Evolutionary conservation across 495 filamentous ascomycete species (phyloP), one percentile per base, ranked within the genome.

Genomic region (Tuber borchii): DNA sequence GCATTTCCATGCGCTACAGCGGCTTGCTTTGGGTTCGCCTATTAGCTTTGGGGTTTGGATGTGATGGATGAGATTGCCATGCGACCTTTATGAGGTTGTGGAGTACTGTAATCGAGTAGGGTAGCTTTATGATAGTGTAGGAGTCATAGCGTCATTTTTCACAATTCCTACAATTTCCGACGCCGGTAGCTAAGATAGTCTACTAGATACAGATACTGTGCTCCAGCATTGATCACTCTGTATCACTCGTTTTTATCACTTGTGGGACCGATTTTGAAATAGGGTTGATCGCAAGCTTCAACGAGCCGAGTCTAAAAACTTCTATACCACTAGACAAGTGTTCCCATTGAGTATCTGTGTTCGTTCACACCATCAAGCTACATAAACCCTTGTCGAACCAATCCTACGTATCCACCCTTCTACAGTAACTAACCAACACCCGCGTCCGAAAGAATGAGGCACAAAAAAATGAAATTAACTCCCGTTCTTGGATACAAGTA

Each of bases 401-500:
- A 34, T 65, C 56, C 56, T 65, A 7, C 56, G 4, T 19, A 34
- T 65, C 26, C 56, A 8, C 56, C 56, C 17, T 65, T 65, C 26
- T 65, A 31, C 56, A 65, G 56, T 6, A 65, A 34, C 14, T 16
- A 10, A 65, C 56, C 56, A 65, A 34, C 56, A 34, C 56, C 26
- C 26, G 56, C 48, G 26, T 34, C 56, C 56, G 56, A 34, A 65
- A 65, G 26, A 19, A 34, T 65, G n/a, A 34, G 31, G 56, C 12
- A 8, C 14, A 65, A 65, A 34, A 65, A 65, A 65, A 65, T 6
- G 8, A 65, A 65, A 34, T 34, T 34, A 65, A 65, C 56, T 65
- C 56, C 56, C 26, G 14, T 65, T 65, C 56, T 65, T 34, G 56
- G 56, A 34, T 65, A 65, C 56, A 65, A 65, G 56, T 34, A 65